A percentile compares a stretch with the other conserved stretches of the same genome.
phyloP scores from a whole-genome alignment of 306 rosid species.

The Abrus precatorius region DNA sequence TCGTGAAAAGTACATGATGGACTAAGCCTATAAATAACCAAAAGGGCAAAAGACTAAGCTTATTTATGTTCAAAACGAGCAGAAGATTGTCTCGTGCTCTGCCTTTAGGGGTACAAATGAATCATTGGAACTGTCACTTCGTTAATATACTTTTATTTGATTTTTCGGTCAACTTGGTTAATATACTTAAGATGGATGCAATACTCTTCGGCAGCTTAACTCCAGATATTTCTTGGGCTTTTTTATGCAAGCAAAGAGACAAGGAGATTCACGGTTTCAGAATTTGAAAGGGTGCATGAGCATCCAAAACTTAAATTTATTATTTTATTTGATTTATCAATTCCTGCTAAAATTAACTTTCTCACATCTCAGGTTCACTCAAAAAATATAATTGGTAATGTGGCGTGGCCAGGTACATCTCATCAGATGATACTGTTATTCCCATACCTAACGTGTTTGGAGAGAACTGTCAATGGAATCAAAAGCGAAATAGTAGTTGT shows the following conservation, averaged over 20 bases:
- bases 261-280: conserved; percentile 39
- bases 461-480: conserved; percentile 1
- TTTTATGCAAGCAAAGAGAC: conserved; percentile 37
- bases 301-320: background rate
- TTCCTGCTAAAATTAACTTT: conserved; percentile 14
- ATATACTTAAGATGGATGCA: conserved; percentile 16
- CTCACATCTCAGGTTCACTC: too few relatives aligned
- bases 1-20: conserved; percentile 8
- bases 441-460: conserved; percentile 59
- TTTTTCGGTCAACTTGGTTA: too few relatives aligned
- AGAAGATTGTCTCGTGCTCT: conserved; percentile 26
- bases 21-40: conserved; percentile 12
- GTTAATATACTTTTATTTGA: background rate
- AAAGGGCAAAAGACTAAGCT: conserved; percentile 27
- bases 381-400: background rate
- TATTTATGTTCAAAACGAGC: conserved; percentile 19
- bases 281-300: conserved; percentile 26
- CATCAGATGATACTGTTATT: background rate
- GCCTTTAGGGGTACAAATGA: conserved; percentile 20
- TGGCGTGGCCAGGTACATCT: background rate
- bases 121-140: conserved; percentile 36
- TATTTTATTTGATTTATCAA: background rate
- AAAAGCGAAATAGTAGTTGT: background rate
- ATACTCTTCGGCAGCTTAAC: conserved; percentile 21
- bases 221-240: background rate